These are phyloP conservation scores for Macadamia integrifolia DNA, from an alignment of 164 flowering plant species.

Conservation along the genomic window DNA sequence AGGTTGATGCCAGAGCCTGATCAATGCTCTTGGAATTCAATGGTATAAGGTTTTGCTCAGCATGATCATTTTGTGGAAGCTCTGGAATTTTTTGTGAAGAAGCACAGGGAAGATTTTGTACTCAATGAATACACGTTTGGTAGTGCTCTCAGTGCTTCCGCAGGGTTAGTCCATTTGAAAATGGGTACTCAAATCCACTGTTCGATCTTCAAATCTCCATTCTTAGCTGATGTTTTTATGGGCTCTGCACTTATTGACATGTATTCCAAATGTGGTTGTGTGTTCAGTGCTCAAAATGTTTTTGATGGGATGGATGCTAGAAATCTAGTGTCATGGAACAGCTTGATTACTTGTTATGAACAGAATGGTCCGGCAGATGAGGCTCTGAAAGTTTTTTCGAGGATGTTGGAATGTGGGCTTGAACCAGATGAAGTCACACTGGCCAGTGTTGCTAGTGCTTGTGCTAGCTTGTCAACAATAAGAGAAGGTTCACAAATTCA, in stretches of 20 bases:
- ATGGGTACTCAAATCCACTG: constrained; percentile 20
- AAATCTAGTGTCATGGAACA: constrained; percentile 26
- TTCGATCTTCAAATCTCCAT: constrained; percentile 13
- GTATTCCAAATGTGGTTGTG: constrained; percentile 23
- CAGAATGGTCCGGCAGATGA: constrained; percentile 21
- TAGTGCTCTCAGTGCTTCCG: constrained; percentile 22
- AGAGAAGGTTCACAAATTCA: constrained; percentile 23
- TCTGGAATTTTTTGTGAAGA: constrained; percentile 12
- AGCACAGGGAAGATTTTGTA: constrained; percentile 20
- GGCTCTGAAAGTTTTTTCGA: constrained; percentile 13
- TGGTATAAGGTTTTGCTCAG: constrained; percentile 23
- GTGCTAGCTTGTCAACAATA: constrained; percentile 14
- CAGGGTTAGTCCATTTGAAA: constrained; percentile 14
- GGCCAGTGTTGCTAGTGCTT: constrained; percentile 26
- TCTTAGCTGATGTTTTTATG: constrained; percentile 17
- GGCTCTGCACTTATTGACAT: constrained; percentile 25
- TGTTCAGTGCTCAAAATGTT: constrained; percentile 10
- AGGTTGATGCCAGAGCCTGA: constrained; percentile 18
- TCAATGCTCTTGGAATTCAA: constrained; percentile 25
- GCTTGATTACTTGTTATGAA: constrained; percentile 26
- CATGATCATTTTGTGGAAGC: constrained; percentile 15
- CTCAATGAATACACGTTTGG: constrained; percentile 19
- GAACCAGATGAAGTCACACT: constrained; percentile 27
- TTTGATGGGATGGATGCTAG: constrained; percentile 20
- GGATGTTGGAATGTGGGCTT: constrained; percentile 16